phyloP scores from a whole-genome alignment of 192 early-diverging fungal genomes.

The Gigaspora rosea region DNA sequence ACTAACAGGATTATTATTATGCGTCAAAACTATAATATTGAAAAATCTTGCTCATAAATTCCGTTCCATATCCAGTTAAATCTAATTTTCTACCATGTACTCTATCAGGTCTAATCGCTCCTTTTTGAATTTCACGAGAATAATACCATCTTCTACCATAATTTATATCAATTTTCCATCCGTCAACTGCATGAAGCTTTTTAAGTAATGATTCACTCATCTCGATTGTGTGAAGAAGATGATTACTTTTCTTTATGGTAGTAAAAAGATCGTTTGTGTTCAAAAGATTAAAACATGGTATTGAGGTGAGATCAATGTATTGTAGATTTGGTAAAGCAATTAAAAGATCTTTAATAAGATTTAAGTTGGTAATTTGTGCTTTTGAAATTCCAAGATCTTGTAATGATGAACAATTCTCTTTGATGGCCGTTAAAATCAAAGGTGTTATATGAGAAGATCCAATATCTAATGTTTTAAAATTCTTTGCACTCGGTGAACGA shows the following conservation, averaged over 20 bases:
- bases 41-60: constrained; percentile 15
- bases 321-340: neutral
- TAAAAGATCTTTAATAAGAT: neutral
- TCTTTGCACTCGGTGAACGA: neutral
- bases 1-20: neutral
- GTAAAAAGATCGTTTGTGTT: neutral
- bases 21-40: constrained; percentile 21
- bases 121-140: too few relatives aligned
- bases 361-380: neutral
- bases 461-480: neutral
- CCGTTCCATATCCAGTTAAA: neutral
- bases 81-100: constrained; percentile 20
- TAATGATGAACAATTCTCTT: constrained; percentile 6
- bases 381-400: constrained; percentile 3
- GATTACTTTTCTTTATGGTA: neutral
- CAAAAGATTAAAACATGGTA: neutral
- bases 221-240: constrained; percentile 3
- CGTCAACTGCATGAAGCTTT: neutral
- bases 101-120: neutral
- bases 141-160: constrained; percentile 24
- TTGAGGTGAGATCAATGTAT: constrained; percentile 7
- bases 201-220: constrained; percentile 12
- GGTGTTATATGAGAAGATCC: constrained; percentile 16
- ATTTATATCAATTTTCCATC: constrained; percentile 3
- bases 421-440: neutral